Percentiles rank a stretch among this genome's conserved stretches.
These are phyloP conservation scores for Ilyonectria destructans DNA, from an alignment of 2,329 filamentous ascomycete species.

Conservation along the genomic window DNA sequence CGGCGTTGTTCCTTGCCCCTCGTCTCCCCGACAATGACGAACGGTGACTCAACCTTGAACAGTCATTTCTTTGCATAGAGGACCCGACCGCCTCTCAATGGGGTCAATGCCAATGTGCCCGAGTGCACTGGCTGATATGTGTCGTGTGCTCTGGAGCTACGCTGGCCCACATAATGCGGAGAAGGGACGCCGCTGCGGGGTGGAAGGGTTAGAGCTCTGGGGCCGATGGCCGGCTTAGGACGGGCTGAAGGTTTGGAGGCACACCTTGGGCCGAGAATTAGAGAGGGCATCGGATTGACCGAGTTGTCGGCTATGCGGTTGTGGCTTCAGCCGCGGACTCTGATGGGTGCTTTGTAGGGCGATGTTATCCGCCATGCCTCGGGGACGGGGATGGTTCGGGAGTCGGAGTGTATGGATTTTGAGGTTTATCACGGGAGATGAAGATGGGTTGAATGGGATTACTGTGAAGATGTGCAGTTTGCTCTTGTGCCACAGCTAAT, in stretches of 20 bases:
- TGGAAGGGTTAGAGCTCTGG: neutral
- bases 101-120: slow-evolving; percentile 3
- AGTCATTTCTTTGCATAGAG: slow-evolving; percentile 25
- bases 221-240: slow-evolving; percentile 17
- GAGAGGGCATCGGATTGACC: neutral
- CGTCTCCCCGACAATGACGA: neutral
- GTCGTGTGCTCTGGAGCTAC: slow-evolving; percentile 32
- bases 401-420: neutral
- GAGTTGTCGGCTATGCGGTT: neutral
- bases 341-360: neutral
- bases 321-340: neutral
- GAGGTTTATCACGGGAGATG: neutral
- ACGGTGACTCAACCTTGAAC: slow-evolving; percentile 6
- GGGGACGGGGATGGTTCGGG: neutral
- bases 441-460: neutral
- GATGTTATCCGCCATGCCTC: neutral
- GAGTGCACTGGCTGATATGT: slow-evolving; percentile 23
- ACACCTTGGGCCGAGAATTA: neutral
- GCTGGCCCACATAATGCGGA: slow-evolving; percentile 36
- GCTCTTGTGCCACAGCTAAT: too few species aligned
- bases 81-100: slow-evolving; percentile 2
- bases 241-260: neutral
- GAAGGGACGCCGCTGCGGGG: slow-evolving; percentile 10
- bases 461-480: too few species aligned
- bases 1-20: neutral